Evolutionary conservation across 2,329 filamentous ascomycete species (phyloP), one percentile per base, ranked within the genome.

Genomic region (Calonectria pseudoreteaudii): DNA sequence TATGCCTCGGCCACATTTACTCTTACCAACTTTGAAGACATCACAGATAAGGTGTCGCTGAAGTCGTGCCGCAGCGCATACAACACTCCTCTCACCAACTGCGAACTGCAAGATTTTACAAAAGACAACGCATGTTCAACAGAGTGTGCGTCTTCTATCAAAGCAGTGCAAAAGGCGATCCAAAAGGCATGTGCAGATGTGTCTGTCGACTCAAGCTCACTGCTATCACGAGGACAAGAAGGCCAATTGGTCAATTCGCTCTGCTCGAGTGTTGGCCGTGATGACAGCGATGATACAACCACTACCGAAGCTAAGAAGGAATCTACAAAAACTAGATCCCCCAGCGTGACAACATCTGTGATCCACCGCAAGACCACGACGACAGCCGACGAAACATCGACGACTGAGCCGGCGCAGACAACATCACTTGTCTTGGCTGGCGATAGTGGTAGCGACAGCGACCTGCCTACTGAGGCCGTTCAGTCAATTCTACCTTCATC

Each of bases 21-120:
- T 5, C 82, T 88, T 34, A 83, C 85, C 58, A 83, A 83, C 76
- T 86, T 88, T 70, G 82, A 88, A 69, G 79, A 83, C 52, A 82
- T 88, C 69, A 79, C 82, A n/a, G 80, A 83, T 14, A 74, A 82
- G n/a, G 78, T 82, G 6, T 80, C 86, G 13, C 83, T 86, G 0
- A 69, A 85, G 44, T 76, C 75, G 52, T 89, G 87, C 76, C 79
- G 84, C 18, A 76, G 83, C 47, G 86, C 85, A 41, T 89, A 89
- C 80, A 85, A 86, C 75, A 80, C 81, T 8, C 83, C 83, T 7
- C 83, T 89, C 31, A 52, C 70, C n/a, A 82, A 83, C 65, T 89
- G 87, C 78, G 71, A 66, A 5, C 41, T 76, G 4, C 34, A 69
- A 69, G 87, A 80, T 36, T 80, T 88, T 76, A 87, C 87, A 31